Evolutionary conservation across 805 yeast species (phyloP), one percentile per base, ranked within the genome.

Genomic region (Candida insectorum): DNA sequence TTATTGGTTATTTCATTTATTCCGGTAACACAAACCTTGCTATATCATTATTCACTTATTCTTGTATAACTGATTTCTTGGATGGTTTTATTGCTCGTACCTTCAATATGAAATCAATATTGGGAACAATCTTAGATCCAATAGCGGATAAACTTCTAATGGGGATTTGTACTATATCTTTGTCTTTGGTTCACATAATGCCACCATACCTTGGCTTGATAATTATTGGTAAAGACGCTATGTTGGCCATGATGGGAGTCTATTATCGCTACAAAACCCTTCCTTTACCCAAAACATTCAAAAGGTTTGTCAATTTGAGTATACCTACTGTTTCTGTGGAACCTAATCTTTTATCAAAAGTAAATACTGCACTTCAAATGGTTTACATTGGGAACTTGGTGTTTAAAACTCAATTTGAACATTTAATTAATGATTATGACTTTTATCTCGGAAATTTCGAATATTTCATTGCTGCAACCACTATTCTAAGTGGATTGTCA

Each of bases 351-450:
- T 77, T 94, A 16, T 87, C 96, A 9, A 91, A 91, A 54, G 72
- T 79, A 57, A 93, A 93, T 61, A 93, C 99, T 0, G 86, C 81
- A 1, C 71, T 93, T 40, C 99, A 93, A 56, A 91, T 93, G 97
- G 53, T 85, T 2, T 89, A 89, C 48, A 73, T 93, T 27, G 96
- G 71, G 6, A 61, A 65, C 18, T 52, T 65, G 40, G 68, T 67
- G 10, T 42, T 62, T 22, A 47, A 47, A 32, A 1, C 60, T 52
- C 12, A 34, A 14, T 36, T 62, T 18, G 66, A 60, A 26, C 27
- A 41, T 17, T 5, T 18, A 2, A 23, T 23, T 8, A 28, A 46
- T 14, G 29, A 10, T 8, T 40, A 35, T 9, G 35, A 16, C 50
- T 26, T 48, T 51, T 38, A 63, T 56, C 16, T 39, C 45, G 35